Percentiles rank a stretch among this genome's conserved stretches.
Conservation (phyloP, 176 grass and related monocot genomes). For the Stipa capillata region DNA sequence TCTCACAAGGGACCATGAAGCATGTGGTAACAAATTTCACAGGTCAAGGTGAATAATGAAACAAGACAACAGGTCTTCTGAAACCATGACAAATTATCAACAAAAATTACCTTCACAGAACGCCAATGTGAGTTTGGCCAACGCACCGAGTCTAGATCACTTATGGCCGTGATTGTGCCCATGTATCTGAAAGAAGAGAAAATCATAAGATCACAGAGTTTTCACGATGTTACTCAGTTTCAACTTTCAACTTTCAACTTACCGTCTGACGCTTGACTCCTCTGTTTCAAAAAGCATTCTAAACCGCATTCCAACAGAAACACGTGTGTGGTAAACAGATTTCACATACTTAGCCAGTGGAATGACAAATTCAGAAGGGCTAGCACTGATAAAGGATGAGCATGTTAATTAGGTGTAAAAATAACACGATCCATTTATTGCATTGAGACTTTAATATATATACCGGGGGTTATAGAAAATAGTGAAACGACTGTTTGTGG, state of each 20-base stretch:
- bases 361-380: conserved; percentile 82
- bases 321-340: conserved; percentile 70
- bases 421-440: background rate
- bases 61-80: background rate
- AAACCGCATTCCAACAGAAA: conserved; percentile 82
- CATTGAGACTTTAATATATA: background rate
- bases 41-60: background rate
- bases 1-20: background rate
- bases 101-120: conserved; percentile 56
- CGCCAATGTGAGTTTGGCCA: conserved; percentile 88
- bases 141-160: conserved; percentile 63
- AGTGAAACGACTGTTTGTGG: conserved; percentile 93
- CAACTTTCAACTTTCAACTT: conserved; percentile 21
- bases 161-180: conserved; percentile 79
- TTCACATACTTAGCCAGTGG: conserved; percentile 87
- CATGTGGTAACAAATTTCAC: background rate
- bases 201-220: conserved; percentile 14
- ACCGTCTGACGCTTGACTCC: conserved; percentile 77
- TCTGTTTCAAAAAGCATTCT: conserved; percentile 90
- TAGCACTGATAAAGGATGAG: conserved; percentile 46
- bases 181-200: conserved; percentile 54
- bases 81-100: background rate
- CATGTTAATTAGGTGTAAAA: conserved; percentile 8
- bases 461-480: conserved; percentile 96
- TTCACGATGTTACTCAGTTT: background rate